phyloP scores from a whole-genome alignment of 1,284 basidiomycete species.

The Austroboletus niveus region DNA sequence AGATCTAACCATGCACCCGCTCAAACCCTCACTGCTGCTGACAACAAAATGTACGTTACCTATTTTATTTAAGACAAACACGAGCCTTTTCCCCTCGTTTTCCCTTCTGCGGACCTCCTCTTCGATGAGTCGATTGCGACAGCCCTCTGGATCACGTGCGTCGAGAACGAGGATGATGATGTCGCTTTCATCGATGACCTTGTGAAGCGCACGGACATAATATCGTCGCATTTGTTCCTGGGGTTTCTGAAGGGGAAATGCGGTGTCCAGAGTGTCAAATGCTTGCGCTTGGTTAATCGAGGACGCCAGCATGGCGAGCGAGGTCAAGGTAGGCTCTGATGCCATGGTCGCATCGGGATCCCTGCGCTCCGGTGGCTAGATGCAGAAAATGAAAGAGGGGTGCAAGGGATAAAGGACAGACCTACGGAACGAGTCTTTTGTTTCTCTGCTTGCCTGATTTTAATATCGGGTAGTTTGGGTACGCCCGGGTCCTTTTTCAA shows the following conservation, averaged over 20 bases:
- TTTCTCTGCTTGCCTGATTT: conserved; percentile 57
- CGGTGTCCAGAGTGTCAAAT: conserved; percentile 31
- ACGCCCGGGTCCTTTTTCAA: conserved; percentile 83
- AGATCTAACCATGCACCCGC: conserved; percentile 59
- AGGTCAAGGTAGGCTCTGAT: conserved; percentile 65
- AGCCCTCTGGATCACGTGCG: conserved; percentile 90
- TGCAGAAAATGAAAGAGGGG: not conserved
- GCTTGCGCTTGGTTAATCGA: conserved; percentile 30
- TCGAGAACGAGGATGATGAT: conserved; percentile 88
- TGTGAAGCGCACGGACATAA: conserved; percentile 77
- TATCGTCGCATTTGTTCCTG: conserved; percentile 67
- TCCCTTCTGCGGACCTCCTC: conserved; percentile 86
- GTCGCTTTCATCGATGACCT: conserved; percentile 92
- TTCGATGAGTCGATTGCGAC: conserved; percentile 83
- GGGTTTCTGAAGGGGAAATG: conserved; percentile 43
- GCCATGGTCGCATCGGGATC: conserved; percentile 70
- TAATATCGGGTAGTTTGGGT: conserved; percentile 71
- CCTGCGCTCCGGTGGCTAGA: conserved; percentile 22
- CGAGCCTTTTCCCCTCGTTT: conserved; percentile 81
- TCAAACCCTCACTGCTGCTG: not conserved
- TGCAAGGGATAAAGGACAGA: not conserved
- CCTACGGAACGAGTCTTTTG: conserved; percentile 41
- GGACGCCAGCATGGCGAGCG: conserved; percentile 49
- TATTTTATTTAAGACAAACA: conserved; percentile 92
- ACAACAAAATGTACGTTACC: conserved; percentile 48